These are phyloP conservation scores for Eutrema japonicum DNA, from an alignment of 345 rosid genomes.

Conservation along the genomic window DNA sequence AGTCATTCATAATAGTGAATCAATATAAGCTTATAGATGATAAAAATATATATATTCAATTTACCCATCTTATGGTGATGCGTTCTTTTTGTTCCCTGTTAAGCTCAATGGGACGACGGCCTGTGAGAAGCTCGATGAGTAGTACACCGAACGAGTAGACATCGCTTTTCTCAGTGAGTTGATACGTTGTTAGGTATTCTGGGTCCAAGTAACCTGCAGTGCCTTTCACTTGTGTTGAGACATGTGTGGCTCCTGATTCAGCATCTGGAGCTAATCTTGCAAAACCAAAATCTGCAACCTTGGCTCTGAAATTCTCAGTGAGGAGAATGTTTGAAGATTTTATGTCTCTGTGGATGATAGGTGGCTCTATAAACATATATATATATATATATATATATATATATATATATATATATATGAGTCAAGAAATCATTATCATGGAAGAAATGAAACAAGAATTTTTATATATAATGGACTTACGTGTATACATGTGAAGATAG, in stretches of 20 bases:
- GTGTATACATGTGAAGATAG: conserved; percentile 96
- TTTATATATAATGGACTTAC: conserved; percentile 39
- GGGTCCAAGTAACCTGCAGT: conserved; percentile 97
- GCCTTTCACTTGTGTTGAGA: conserved; percentile 97
- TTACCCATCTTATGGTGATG: conserved; percentile 82
- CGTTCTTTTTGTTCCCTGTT: conserved; percentile 74
- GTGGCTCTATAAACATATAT: conserved; percentile 59
- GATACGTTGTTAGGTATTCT: conserved; percentile 84
- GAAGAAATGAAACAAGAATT: background rate
- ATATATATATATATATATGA: background rate
- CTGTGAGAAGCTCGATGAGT: conserved; percentile 75
- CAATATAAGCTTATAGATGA: background rate
- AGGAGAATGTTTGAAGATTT: conserved; percentile 96
- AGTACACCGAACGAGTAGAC: conserved; percentile 93
- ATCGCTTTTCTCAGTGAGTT: conserved; percentile 91
- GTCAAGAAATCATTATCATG: conserved; percentile 1
- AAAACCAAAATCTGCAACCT: conserved; percentile 92
- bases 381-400: background rate
- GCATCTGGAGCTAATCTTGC: conserved; percentile 79
- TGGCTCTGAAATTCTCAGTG: conserved; percentile 83
- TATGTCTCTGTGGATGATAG: conserved; percentile 92
- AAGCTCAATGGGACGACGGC: conserved; percentile 87
- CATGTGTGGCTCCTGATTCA: conserved; percentile 86
- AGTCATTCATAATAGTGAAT: background rate
- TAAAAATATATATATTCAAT: background rate